A percentile compares a stretch with the other conserved stretches of the same genome.
These are phyloP conservation scores for Botryotinia globosa DNA, from an alignment of 2,329 filamentous ascomycete genomes.

Conservation along the genomic window DNA sequence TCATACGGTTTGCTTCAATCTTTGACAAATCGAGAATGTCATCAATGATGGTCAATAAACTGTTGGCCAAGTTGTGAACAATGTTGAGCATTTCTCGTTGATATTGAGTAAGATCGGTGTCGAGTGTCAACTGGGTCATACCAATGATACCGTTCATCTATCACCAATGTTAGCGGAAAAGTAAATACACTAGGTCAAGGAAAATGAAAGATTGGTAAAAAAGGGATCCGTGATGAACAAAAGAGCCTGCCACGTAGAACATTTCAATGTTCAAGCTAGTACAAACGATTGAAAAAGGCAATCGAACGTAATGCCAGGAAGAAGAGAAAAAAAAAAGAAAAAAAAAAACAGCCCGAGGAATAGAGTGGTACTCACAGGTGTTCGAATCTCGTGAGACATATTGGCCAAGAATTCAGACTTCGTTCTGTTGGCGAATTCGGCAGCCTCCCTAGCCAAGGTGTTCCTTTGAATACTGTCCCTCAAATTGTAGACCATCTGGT, in stretches of 20 bases:
- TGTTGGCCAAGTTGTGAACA: constrained; percentile 94
- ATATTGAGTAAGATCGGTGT: constrained; percentile 91
- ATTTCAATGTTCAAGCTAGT: neutral
- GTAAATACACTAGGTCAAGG: neutral
- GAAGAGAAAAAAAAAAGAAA: no score
- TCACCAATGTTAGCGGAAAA: neutral
- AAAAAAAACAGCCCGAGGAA: neutral
- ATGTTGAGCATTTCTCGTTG: constrained; percentile 98
- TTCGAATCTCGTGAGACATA: constrained; percentile 98
- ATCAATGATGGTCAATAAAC: constrained; percentile 94
- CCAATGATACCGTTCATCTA: constrained; percentile 34
- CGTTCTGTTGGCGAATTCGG: constrained; percentile 94
- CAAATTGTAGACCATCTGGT: constrained; percentile 96
- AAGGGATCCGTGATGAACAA: neutral
- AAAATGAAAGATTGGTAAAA: neutral
- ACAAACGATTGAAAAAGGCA: neutral
- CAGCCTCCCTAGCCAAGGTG: constrained; percentile 90
- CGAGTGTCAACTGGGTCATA: constrained; percentile 90
- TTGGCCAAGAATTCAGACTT: constrained; percentile 98
- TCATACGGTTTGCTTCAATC: constrained; percentile 95
- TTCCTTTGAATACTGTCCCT: constrained; percentile 96
- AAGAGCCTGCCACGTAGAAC: neutral
- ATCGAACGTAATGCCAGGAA: neutral
- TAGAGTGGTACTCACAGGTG: constrained; percentile 61
- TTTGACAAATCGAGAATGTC: constrained; percentile 72